Conservation (phyloP, 2,329 filamentous ascomycete species). For the Zopfia rhizophila region DNA sequence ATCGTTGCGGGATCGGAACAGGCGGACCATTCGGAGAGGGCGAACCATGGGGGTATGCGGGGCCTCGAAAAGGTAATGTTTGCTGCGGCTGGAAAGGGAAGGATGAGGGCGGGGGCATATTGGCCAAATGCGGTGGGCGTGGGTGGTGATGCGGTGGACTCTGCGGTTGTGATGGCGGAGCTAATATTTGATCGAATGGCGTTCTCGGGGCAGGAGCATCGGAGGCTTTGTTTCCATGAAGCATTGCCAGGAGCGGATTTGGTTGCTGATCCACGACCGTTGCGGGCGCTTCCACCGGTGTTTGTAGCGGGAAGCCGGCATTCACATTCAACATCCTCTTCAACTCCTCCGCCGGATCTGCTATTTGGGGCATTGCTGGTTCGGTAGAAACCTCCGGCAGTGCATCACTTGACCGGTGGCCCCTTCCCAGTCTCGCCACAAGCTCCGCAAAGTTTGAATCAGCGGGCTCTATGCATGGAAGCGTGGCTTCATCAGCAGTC, state of each 20-base stretch:
- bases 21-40: constrained; percentile 36
- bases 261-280: constrained; percentile 32
- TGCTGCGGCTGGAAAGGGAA: constrained; percentile 58
- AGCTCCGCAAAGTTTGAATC: constrained; percentile 43
- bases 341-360: constrained; percentile 62
- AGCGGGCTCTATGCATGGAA: constrained; percentile 15
- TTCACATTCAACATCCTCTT: constrained; percentile 61
- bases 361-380: constrained; percentile 29
- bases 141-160: constrained; percentile 67
- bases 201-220: constrained; percentile 48
- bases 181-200: constrained; percentile 65
- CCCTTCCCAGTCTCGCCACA: constrained; percentile 41
- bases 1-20: constrained; percentile 28
- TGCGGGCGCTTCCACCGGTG: constrained; percentile 49
- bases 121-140: constrained; percentile 61
- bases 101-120: constrained; percentile 60
- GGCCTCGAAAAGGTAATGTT: constrained; percentile 40
- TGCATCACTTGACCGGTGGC: constrained; percentile 37
- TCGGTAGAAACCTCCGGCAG: constrained; percentile 44
- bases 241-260: constrained; percentile 66
- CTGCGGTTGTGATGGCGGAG: constrained; percentile 63
- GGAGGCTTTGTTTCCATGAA: constrained; percentile 48
- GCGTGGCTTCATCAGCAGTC: constrained; percentile 34
- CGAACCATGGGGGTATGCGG: constrained; percentile 37
- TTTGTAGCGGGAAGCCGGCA: constrained; percentile 49